A percentile compares a stretch with the other conserved stretches of the same genome.
These are phyloP conservation scores for Xylaria bambusicola DNA, from an alignment of 495 filamentous ascomycete genomes.

Conservation along the genomic window DNA sequence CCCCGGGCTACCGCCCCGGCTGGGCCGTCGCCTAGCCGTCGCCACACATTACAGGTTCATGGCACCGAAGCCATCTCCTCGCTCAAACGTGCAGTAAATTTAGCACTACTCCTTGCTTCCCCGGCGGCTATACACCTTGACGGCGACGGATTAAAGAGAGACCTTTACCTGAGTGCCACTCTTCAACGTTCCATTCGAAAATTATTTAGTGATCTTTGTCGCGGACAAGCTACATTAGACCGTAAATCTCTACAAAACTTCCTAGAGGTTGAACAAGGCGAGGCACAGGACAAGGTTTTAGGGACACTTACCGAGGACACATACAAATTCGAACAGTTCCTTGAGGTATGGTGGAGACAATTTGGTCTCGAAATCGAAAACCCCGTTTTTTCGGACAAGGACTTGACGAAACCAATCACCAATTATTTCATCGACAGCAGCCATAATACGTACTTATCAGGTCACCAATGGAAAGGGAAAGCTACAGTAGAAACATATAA, in stretches of 20 bases:
- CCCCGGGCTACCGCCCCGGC: conserved; percentile 16
- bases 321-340: conserved; percentile 46
- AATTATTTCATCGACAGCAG: conserved; percentile 91
- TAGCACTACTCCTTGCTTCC: conserved; percentile 28
- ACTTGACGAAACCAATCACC: conserved; percentile 61
- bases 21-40: conserved; percentile 20
- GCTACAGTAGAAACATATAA: conserved; percentile 80
- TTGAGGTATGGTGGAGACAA: conserved; percentile 40
- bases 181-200: conserved; percentile 39
- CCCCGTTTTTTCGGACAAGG: conserved; percentile 28
- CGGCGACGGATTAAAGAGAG: conserved; percentile 11
- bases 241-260: conserved; percentile 39
- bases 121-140: conserved; percentile 31
- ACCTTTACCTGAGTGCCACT: conserved; percentile 33
- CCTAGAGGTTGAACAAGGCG: conserved; percentile 41
- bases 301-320: conserved; percentile 29
- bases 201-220: conserved; percentile 37
- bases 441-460: conserved; percentile 92
- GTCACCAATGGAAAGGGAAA: conserved; percentile 81
- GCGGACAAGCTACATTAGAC: conserved; percentile 29
- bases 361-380: conserved; percentile 39
- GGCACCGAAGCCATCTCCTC: conserved; percentile 33
- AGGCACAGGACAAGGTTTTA: conserved; percentile 17
- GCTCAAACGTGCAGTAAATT: conserved; percentile 32
- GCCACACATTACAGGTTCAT: conserved; percentile 29